Conservation (phyloP, 345 rosid species). For the Populus tremula region DNA sequence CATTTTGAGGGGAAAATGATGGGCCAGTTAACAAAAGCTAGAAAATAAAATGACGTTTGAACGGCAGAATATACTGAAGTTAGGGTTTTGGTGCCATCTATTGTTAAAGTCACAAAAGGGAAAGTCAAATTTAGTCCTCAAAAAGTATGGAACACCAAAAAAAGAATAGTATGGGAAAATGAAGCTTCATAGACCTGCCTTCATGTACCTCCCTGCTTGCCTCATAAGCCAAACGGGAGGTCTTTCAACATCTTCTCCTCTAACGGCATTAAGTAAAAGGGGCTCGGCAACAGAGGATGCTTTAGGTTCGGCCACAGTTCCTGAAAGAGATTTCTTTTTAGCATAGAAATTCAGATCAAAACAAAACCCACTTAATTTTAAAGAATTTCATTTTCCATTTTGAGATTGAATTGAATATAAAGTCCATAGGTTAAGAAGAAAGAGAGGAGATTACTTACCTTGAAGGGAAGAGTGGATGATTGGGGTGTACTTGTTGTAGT, state of each 20-base stretch:
- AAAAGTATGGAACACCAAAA: background rate
- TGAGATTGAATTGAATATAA: background rate
- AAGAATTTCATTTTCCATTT: constrained; percentile 1
- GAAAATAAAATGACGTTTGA: background rate
- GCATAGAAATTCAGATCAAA: background rate
- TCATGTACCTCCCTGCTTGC: constrained; percentile 99
- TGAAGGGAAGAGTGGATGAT: constrained; percentile 57
- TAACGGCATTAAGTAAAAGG: constrained; percentile 85
- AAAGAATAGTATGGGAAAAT: background rate
- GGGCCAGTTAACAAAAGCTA: background rate
- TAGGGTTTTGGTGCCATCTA: no score
- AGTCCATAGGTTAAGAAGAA: background rate
- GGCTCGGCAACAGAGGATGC: constrained; percentile 54
- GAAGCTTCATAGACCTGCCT: constrained; percentile 61
- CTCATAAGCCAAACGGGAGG: constrained; percentile 99
- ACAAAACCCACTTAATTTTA: background rate
- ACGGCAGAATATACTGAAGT: background rate
- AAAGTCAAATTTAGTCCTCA: no score
- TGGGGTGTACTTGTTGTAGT: constrained; percentile 37
- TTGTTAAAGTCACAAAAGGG: no score
- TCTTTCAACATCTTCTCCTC: constrained; percentile 85
- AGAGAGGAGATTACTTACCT: constrained; percentile 48
- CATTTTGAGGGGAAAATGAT: background rate
- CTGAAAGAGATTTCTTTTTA: constrained; percentile 27
- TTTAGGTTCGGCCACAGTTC: constrained; percentile 54